phyloP scores from a whole-genome alignment of 1,284 basidiomycete species.

The Termitomyces sp. region DNA sequence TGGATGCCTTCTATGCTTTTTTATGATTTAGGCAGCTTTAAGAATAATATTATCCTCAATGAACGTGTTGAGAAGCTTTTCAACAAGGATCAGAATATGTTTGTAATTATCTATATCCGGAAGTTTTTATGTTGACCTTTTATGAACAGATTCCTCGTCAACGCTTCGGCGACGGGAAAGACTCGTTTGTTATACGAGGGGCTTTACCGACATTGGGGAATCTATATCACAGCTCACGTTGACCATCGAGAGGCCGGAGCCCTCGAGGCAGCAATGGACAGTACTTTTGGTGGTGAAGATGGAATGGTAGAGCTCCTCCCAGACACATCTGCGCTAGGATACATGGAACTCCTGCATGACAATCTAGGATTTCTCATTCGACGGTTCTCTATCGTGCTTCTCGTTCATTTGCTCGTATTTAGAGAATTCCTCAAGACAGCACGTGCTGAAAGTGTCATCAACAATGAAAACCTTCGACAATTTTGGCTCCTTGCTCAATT shows the following conservation, averaged over 20 bases:
- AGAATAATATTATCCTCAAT: neutral
- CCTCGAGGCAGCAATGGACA: neutral
- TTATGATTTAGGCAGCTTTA: neutral
- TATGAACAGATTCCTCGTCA: neutral
- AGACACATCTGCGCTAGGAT: neutral
- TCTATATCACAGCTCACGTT: conserved; percentile 5
- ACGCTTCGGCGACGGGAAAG: neutral
- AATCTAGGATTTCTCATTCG: neutral
- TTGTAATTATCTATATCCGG: neutral
- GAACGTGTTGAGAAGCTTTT: neutral
- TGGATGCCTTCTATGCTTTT: neutral
- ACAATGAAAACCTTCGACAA: neutral
- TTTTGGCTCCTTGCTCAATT: conserved; percentile 3
- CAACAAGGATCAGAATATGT: neutral
- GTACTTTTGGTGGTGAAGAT: neutral
- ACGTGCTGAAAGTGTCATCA: neutral
- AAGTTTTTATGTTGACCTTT: neutral
- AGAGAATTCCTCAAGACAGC: neutral
- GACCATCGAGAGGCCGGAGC: neutral
- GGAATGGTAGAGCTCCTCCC: neutral
- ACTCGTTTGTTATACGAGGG: conserved; percentile 3
- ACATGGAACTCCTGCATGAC: neutral
- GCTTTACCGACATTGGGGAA: conserved; percentile 3
- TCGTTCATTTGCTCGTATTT: neutral
- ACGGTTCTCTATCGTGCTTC: neutral